These are phyloP conservation scores for Phylloporus sp. DNA, from an alignment of 768 basidiomycete species.

Conservation along the genomic window DNA sequence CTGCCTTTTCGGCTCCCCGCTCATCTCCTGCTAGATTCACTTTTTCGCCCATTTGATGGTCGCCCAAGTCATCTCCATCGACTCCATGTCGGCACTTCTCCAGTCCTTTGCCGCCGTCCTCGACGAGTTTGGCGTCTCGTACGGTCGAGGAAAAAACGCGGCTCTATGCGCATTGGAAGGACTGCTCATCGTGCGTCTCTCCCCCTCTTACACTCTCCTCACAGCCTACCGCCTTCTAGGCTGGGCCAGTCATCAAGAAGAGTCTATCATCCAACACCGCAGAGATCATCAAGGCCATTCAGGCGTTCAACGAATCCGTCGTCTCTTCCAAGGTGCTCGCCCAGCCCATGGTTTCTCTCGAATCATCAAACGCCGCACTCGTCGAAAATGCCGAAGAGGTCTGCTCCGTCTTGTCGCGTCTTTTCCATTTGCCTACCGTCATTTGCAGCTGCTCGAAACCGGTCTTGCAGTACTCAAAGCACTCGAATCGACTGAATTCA, in stretches of 20 bases:
- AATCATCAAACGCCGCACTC: conserved; percentile 35
- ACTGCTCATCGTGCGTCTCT: conserved; percentile 56
- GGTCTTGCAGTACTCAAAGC: conserved; percentile 58
- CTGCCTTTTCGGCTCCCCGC: not conserved
- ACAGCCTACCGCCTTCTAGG: conserved; percentile 36
- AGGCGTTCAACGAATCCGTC: conserved; percentile 61
- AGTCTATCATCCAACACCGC: conserved; percentile 52
- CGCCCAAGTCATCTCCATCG: conserved; percentile 65
- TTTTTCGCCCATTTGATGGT: conserved; percentile 88
- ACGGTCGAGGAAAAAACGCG: conserved; percentile 76
- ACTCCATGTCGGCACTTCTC: conserved; percentile 76
- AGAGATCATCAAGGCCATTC: conserved; percentile 69
- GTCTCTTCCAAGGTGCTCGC: conserved; percentile 56
- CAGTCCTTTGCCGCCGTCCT: conserved; percentile 82
- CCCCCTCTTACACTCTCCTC: not conserved
- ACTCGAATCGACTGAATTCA: conserved; percentile 58
- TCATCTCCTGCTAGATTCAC: conserved; percentile 57
- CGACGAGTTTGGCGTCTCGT: conserved; percentile 85
- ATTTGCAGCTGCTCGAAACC: conserved; percentile 63
- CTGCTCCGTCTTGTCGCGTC: conserved; percentile 1
- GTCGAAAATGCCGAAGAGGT: conserved; percentile 63
- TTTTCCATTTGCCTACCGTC: not conserved
- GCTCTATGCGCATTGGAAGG: conserved; percentile 80
- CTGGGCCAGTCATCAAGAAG: conserved; percentile 61
- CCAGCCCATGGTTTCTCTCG: conserved; percentile 55